Conservation (phyloP, 768 basidiomycete genomes). For the Mrakia gelida region DNA sequence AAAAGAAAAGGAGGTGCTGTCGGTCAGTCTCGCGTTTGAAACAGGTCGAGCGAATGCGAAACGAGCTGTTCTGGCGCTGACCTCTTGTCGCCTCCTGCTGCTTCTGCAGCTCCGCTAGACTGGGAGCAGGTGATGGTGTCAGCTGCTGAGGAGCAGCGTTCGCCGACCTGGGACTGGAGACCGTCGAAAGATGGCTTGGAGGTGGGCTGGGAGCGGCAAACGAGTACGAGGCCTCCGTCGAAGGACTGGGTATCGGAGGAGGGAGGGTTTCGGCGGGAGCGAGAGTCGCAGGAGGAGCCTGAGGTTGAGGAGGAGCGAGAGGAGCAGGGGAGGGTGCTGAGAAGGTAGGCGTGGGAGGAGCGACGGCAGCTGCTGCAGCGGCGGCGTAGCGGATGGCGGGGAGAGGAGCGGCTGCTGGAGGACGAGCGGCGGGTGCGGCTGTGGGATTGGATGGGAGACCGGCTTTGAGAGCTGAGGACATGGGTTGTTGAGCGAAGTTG, state of each 20-base stretch:
- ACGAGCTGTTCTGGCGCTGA: neutral
- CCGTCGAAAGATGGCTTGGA: conserved; percentile 20
- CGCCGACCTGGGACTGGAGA: conserved; percentile 8
- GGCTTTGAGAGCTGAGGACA: conserved; percentile 69
- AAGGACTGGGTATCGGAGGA: conserved; percentile 4
- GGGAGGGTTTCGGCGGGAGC: neutral
- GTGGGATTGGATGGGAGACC: conserved; percentile 47
- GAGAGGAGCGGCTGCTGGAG: conserved; percentile 44
- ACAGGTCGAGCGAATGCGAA: neutral
- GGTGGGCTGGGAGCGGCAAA: conserved; percentile 33
- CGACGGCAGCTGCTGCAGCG: conserved; percentile 70
- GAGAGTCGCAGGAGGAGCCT: neutral
- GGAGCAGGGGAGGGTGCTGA: neutral
- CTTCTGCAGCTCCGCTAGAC: conserved; percentile 31
- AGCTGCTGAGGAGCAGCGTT: conserved; percentile 4
- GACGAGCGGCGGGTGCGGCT: conserved; percentile 22
- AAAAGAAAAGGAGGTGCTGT: neutral
- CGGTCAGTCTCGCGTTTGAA: neutral
- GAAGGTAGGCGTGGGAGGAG: conserved; percentile 37
- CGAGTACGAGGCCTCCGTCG: conserved; percentile 39
- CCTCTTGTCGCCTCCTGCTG: neutral
- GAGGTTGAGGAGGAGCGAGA: neutral
- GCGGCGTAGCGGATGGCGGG: conserved; percentile 86
- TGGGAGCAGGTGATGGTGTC: conserved; percentile 4
- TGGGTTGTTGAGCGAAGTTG: conserved; percentile 75